These are phyloP conservation scores for Elongisporangium undulatum DNA, from an alignment of 352 stramenopile species.

Conservation along the genomic window DNA sequence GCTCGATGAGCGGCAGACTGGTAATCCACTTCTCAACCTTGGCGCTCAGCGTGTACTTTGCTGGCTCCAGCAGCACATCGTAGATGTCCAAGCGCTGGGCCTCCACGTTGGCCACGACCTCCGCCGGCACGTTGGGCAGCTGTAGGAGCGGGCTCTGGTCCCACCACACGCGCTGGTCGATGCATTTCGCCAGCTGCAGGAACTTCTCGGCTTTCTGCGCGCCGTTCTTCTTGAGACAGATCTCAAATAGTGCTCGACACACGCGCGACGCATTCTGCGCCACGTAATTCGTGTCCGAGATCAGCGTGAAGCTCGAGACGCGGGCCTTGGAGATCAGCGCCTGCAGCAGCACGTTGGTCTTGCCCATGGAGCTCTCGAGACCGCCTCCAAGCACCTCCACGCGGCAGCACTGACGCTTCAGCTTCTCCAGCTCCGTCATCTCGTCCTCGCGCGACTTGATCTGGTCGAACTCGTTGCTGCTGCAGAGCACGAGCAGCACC, in stretches of 20 bases:
- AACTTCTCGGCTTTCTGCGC: slow-evolving; percentile 90
- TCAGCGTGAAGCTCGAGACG: slow-evolving; percentile 96
- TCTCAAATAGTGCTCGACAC: slow-evolving; percentile 98
- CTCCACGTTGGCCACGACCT: slow-evolving; percentile 88
- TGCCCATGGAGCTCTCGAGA: slow-evolving; percentile 91
- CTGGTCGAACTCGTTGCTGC: slow-evolving; percentile 94
- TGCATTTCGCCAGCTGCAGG: slow-evolving; percentile 94
- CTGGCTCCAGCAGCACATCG: slow-evolving; percentile 34
- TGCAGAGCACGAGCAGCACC: slow-evolving; percentile 65
- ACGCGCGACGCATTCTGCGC: slow-evolving; percentile 98
- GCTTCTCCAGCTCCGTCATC: slow-evolving; percentile 90
- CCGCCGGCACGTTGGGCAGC: slow-evolving; percentile 86
- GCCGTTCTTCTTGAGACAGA: slow-evolving; percentile 92
- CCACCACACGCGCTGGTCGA: slow-evolving; percentile 98
- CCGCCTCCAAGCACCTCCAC: slow-evolving; percentile 88
- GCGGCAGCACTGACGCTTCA: slow-evolving; percentile 87
- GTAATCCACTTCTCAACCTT: slow-evolving; percentile 74
- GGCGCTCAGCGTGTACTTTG: slow-evolving; percentile 31
- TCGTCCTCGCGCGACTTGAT: slow-evolving; percentile 95
- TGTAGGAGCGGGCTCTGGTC: slow-evolving; percentile 94
- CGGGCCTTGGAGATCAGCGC: slow-evolving; percentile 58
- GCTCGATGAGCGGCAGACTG: slow-evolving; percentile 62
- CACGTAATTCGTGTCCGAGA: slow-evolving; percentile 99
- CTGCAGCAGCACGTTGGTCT: slow-evolving; percentile 97
- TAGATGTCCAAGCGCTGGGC: slow-evolving; percentile 65